Conservation (phyloP, 169 alveolate genomes). For the Neospora caninum region DNA sequence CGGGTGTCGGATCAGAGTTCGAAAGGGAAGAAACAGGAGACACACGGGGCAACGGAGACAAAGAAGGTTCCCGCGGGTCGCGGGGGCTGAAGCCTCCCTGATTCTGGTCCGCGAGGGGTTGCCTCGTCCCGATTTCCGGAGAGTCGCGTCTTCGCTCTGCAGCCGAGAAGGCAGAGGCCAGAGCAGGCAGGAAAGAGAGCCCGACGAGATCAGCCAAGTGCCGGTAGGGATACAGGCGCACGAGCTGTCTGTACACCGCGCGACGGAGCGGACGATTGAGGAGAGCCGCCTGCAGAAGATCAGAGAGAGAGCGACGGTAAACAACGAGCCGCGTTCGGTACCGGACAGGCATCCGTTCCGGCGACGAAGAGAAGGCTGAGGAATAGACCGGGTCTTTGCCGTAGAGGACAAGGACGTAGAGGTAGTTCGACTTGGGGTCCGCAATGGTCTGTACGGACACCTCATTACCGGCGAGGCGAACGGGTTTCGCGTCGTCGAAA, state of each 20-base stretch:
- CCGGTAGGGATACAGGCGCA: constrained; percentile 5
- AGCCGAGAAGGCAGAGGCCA: background rate
- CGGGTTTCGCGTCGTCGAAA: background rate
- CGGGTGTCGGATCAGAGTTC: too few relatives aligned
- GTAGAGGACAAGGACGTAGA: constrained; percentile 24
- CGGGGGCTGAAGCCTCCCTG: too few relatives aligned
- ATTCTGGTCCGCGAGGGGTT: too few relatives aligned
- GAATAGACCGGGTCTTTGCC: constrained; percentile 12
- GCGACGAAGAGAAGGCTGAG: background rate
- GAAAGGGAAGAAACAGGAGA: too few relatives aligned
- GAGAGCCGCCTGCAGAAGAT: constrained; percentile 12
- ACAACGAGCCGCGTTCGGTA: constrained; percentile 33
- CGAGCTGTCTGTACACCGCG: constrained; percentile 11
- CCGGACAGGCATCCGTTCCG: background rate
- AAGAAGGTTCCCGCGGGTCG: too few relatives aligned
- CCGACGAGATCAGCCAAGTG: background rate
- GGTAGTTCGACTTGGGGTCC: background rate
- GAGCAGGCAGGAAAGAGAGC: background rate
- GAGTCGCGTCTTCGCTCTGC: background rate
- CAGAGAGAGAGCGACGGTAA: constrained; percentile 12
- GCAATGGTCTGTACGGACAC: background rate
- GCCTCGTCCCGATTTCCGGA: too few relatives aligned
- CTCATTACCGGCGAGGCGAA: background rate
- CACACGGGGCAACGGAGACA: too few relatives aligned
- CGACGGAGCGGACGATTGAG: background rate